phyloP scores from a whole-genome alignment of 169 alveolate species.

The Hepatocystis sp. region DNA sequence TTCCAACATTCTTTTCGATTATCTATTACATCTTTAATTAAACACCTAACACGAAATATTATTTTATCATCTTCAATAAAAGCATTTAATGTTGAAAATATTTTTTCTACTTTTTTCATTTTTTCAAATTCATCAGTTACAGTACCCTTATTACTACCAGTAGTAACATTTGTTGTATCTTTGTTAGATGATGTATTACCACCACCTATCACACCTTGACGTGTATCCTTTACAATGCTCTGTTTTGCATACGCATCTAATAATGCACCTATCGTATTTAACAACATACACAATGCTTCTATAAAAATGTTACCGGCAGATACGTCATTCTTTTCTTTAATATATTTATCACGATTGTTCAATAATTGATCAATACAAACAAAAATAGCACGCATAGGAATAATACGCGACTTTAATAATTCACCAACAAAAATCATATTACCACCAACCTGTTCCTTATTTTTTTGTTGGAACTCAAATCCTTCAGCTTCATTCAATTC shows the following conservation, averaged over 20 bases:
- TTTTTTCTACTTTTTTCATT: slow-evolving; percentile 85
- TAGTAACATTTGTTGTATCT: too few relatives aligned
- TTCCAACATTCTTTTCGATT: slow-evolving; percentile 89
- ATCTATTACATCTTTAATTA: slow-evolving; percentile 88
- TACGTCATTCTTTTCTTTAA: slow-evolving; percentile 78
- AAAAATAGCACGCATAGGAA: slow-evolving; percentile 87
- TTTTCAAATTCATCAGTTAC: too few relatives aligned
- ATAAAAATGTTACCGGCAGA: slow-evolving; percentile 86
- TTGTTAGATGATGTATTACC: too few relatives aligned
- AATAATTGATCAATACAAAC: slow-evolving; percentile 88
- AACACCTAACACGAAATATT: slow-evolving; percentile 87
- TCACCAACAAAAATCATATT: slow-evolving; percentile 91
- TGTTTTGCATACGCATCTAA: slow-evolving; percentile 84
- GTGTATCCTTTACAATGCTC: too few relatives aligned
- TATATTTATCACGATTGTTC: slow-evolving; percentile 83
- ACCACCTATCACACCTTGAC: too few relatives aligned
- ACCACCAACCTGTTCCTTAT: slow-evolving; percentile 90
- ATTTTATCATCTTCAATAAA: slow-evolving; percentile 84
- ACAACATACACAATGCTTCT: slow-evolving; percentile 89
- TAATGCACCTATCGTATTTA: slow-evolving; percentile 89
- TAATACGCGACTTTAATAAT: slow-evolving; percentile 85
- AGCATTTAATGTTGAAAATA: slow-evolving; percentile 83
- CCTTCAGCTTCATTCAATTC: slow-evolving; percentile 87
- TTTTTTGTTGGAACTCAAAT: slow-evolving; percentile 88
- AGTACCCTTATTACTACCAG: too few relatives aligned